phyloP scores from a whole-genome alignment of 169 alveolate genomes.

The Cryptosporidium meleagridis region DNA sequence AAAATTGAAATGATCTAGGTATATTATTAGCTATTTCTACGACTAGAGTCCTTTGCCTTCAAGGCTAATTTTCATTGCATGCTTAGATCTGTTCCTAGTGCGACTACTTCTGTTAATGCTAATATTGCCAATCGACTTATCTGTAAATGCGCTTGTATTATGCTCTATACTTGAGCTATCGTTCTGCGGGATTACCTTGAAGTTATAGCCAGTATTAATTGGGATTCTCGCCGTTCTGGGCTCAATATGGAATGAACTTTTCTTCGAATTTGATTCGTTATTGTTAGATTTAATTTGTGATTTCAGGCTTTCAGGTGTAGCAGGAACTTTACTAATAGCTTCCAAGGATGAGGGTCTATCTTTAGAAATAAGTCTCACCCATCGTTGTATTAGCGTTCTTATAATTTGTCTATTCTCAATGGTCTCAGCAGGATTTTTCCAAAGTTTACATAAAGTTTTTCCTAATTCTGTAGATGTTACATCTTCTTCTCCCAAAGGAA shows the following conservation, averaged over 20 bases:
- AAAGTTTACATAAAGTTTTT: conserved; percentile 81
- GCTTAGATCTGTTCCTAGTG: conserved; percentile 17
- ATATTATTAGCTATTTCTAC: not conserved
- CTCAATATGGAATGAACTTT: not conserved
- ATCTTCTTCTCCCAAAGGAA: conserved; percentile 84
- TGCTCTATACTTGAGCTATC: conserved; percentile 20
- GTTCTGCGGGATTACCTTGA: conserved; percentile 28
- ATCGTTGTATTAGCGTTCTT: conserved; percentile 84
- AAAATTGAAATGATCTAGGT: not conserved
- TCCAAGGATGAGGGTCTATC: not conserved
- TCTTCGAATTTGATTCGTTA: not conserved
- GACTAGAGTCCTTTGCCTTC: conserved; percentile 72
- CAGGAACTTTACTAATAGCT: not conserved
- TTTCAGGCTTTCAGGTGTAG: not conserved
- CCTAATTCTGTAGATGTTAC: conserved; percentile 86
- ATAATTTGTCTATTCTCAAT: conserved; percentile 83
- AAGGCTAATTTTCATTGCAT: conserved; percentile 64
- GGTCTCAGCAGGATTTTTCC: conserved; percentile 86
- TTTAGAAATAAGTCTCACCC: conserved; percentile 84
- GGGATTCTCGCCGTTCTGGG: conserved; percentile 73
- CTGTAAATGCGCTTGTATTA: not conserved
- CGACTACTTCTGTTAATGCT: not conserved
- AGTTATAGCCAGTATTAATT: conserved; percentile 42
- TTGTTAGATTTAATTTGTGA: not conserved
- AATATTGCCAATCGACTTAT: conserved; percentile 6